A percentile compares a stretch with the other conserved stretches of the same genome.
Conservation (phyloP, 2,329 filamentous ascomycete species). For the Fusarium guadeloupense region DNA sequence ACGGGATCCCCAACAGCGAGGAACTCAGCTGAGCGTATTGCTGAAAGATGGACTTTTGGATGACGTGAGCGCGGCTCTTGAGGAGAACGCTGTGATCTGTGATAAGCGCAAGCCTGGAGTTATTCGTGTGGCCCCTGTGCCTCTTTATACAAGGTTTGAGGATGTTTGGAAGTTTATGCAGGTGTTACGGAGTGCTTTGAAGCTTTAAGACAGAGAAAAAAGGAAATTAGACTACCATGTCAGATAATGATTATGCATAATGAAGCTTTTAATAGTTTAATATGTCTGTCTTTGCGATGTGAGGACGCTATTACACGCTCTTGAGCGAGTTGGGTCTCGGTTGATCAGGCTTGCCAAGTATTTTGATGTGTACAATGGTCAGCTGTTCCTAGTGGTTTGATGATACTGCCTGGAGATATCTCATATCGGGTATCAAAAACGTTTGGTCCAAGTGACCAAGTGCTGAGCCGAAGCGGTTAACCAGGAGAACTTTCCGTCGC, state of each 20-base stretch:
- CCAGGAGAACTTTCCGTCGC: neutral
- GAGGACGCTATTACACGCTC: too few relatives aligned
- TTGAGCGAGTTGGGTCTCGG: too few relatives aligned
- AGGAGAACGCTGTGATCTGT: slow-evolving; percentile 75
- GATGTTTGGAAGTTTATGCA: slow-evolving; percentile 70
- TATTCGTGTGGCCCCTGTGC: slow-evolving; percentile 82
- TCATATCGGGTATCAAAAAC: too few relatives aligned
- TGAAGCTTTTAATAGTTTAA: slow-evolving; percentile 8
- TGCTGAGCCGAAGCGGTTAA: neutral
- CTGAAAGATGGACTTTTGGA: slow-evolving; percentile 76
- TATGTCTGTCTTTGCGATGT: neutral
- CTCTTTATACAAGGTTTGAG: slow-evolving; percentile 82
- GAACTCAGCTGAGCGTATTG: slow-evolving; percentile 81
- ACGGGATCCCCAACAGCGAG: slow-evolving; percentile 70
- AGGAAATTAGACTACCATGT: neutral
- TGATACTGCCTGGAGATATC: too few relatives aligned
- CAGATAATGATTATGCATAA: slow-evolving; percentile 12
- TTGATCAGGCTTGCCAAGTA: too few relatives aligned
- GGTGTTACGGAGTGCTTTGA: slow-evolving; percentile 49
- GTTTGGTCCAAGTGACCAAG: neutral
- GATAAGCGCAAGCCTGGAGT: slow-evolving; percentile 90
- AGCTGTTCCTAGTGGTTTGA: too few relatives aligned
- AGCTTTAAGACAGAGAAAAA: slow-evolving; percentile 20
- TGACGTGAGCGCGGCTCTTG: slow-evolving; percentile 68
- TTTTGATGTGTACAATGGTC: too few relatives aligned